A percentile compares a stretch with the other conserved stretches of the same genome.
phyloP scores from a whole-genome alignment of 2,329 filamentous ascomycete species.

The Cladophialophora exuberans region DNA sequence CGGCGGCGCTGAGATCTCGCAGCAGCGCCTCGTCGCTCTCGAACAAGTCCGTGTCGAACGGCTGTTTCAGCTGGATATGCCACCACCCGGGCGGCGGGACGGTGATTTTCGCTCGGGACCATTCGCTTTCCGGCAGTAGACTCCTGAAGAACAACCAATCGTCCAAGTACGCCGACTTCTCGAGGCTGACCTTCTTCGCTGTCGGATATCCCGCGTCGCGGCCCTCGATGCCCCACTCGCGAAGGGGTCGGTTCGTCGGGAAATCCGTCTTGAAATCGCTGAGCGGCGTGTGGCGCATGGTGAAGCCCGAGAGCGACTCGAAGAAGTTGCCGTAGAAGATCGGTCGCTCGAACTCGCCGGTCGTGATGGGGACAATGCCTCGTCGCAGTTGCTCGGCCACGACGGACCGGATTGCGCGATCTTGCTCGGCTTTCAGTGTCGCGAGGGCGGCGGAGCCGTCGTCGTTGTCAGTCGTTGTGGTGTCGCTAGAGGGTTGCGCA shows the following conservation, averaged over 20 bases:
- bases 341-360: conserved; percentile 33
- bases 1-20: conserved; percentile 65
- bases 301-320: conserved; percentile 31
- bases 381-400: conserved; percentile 31
- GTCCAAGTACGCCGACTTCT: conserved; percentile 20
- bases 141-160: conserved; percentile 25
- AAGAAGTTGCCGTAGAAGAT: conserved; percentile 36
- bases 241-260: conserved; percentile 22
- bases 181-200: conserved; percentile 14
- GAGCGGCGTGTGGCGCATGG: conserved; percentile 14
- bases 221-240: conserved; percentile 18
- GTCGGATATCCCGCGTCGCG: conserved; percentile 20
- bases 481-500: conserved; percentile 1
- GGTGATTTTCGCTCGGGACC: conserved; percentile 22
- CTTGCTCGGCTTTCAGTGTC: conserved; percentile 11
- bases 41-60: conserved; percentile 54
- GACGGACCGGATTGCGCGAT: conserved; percentile 26
- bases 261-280: conserved; percentile 22
- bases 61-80: conserved; percentile 54
- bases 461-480: background rate
- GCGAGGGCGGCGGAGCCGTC: background rate
- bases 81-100: conserved; percentile 24
- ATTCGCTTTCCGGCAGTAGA: conserved; percentile 14
- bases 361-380: conserved; percentile 31
- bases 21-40: conserved; percentile 59